A percentile compares a stretch with the other conserved stretches of the same genome.
phyloP scores from a whole-genome alignment of 176 grass and related monocot genomes.

The Stipa capillata region DNA sequence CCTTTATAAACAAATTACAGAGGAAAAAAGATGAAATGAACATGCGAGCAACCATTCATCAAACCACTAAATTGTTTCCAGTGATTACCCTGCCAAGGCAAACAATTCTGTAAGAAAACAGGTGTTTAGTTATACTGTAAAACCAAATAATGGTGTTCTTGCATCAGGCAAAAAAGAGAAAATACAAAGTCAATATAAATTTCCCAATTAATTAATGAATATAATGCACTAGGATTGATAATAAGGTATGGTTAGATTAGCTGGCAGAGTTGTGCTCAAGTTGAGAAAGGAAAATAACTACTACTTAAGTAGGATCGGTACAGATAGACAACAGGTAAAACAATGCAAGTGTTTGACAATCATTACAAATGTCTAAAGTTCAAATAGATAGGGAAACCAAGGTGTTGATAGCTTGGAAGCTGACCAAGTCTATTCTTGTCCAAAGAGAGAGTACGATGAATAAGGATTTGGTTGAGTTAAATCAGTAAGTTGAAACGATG shows the following conservation, averaged over 20 bases:
- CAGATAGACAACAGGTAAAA: background rate
- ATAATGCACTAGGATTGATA: background rate
- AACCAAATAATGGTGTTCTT: background rate
- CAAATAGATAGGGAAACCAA: background rate
- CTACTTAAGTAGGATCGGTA: background rate
- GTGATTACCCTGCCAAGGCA: conserved; percentile 29
- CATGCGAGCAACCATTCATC: conserved; percentile 25
- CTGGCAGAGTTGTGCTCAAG: background rate
- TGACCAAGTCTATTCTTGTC: background rate
- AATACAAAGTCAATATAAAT: background rate
- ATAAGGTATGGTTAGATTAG: background rate
- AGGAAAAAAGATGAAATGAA: conserved; percentile 43
- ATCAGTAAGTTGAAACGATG: no score
- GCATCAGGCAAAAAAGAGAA: background rate
- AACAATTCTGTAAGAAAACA: conserved; percentile 7
- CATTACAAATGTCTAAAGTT: no score
- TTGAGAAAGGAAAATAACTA: background rate
- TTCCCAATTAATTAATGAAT: background rate
- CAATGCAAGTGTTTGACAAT: no score
- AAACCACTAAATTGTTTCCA: conserved; percentile 44
- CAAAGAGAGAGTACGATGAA: conserved; percentile 6
- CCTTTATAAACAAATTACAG: conserved; percentile 64
- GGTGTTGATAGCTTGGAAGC: background rate
- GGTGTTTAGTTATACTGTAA: background rate
- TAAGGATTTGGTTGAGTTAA: no score